A percentile compares a stretch with the other conserved stretches of the same genome.
Evolutionary conservation across 768 basidiomycete genomes (phyloP).

Genomic region (Psilocybe cubensis): DNA sequence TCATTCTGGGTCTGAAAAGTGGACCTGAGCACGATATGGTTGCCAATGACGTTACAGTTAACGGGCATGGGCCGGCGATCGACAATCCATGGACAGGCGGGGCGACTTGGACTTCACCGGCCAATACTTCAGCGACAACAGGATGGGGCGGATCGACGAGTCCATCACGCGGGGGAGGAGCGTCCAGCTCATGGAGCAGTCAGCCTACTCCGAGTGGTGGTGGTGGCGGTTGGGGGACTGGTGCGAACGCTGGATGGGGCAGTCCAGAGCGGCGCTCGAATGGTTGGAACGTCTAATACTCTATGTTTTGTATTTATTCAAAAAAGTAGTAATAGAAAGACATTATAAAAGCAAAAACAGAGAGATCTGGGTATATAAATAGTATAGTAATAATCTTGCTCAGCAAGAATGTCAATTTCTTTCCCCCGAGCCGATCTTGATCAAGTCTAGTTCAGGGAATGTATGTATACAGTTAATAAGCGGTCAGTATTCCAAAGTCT

Average conservation of each 20-base stretch:
- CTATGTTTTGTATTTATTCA: background rate
- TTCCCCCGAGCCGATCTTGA: background rate
- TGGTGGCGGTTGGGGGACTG: constrained; percentile 29
- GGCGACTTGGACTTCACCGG: constrained; percentile 24
- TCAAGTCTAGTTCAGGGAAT: background rate
- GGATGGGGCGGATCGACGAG: constrained; percentile 30
- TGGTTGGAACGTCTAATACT: constrained; percentile 52
- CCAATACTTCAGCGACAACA: constrained; percentile 14
- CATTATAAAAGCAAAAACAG: background rate
- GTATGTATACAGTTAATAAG: background rate
- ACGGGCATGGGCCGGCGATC: constrained; percentile 27
- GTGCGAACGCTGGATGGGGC: constrained; percentile 47
- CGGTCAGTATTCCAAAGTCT: background rate
- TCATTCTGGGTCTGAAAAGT: constrained; percentile 75
- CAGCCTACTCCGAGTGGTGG: constrained; percentile 13
- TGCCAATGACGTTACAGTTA: constrained; percentile 40
- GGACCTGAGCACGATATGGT: constrained; percentile 61
- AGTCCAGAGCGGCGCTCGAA: constrained; percentile 52
- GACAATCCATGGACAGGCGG: constrained; percentile 26
- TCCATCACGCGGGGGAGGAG: constrained; percentile 24
- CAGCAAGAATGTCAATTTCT: background rate
- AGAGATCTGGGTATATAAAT: background rate
- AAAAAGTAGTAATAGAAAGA: background rate
- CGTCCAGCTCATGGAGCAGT: constrained; percentile 19
- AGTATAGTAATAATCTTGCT: background rate